A percentile compares a stretch with the other conserved stretches of the same genome.
Evolutionary conservation across 768 basidiomycete species (phyloP).

Genomic region (Pulveroboletus sp.): DNA sequence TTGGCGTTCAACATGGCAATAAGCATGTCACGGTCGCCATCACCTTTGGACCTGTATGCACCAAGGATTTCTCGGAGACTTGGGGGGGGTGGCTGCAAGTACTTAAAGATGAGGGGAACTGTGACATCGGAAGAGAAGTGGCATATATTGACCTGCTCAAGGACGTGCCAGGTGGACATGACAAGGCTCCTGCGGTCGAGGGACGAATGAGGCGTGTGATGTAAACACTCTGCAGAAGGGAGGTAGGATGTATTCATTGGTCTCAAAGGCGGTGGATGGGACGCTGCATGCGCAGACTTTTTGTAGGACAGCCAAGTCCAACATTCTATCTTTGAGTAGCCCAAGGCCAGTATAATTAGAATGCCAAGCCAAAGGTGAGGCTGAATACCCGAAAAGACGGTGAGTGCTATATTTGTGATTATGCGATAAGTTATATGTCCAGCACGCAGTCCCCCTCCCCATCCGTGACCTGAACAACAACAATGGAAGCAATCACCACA

Average conservation of each 20-base stretch:
- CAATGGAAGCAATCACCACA: not conserved
- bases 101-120: conserved; percentile 6
- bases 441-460: not conserved
- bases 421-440: conserved; percentile 6
- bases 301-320: conserved; percentile 45
- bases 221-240: conserved; percentile 16
- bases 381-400: conserved; percentile 29
- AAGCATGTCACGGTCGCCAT: conserved; percentile 90
- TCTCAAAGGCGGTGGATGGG: conserved; percentile 15
- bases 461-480: not conserved
- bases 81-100: conserved; percentile 65
- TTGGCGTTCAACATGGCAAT: conserved; percentile 90
- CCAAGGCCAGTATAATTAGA: conserved; percentile 37
- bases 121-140: not conserved
- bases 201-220: conserved; percentile 11
- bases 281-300: conserved; percentile 26
- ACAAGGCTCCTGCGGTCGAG: conserved; percentile 34
- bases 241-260: conserved; percentile 29
- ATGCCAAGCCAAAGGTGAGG: conserved; percentile 42
- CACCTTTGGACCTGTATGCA: conserved; percentile 81
- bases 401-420: conserved; percentile 20
- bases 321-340: conserved; percentile 44
- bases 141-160: conserved; percentile 40
- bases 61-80: conserved; percentile 80
- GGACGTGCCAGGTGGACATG: conserved; percentile 41